Evolutionary conservation across 2,329 filamentous ascomycete species (phyloP), one percentile per base, ranked within the genome.

Genomic region (Massarina eburnea): DNA sequence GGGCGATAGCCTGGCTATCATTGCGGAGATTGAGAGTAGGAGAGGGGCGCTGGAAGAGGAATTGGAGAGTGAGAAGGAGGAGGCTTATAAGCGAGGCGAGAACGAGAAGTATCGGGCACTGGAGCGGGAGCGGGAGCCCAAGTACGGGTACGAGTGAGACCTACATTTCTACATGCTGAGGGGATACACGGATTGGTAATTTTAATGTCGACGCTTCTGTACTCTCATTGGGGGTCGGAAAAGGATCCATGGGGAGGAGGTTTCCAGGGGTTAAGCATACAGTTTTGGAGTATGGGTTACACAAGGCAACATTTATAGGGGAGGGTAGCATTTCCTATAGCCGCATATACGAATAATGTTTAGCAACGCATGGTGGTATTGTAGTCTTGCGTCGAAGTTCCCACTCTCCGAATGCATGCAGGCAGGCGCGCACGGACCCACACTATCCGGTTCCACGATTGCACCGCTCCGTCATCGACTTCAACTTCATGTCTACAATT

Each of bases 61-160:
- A 40, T 32, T 55, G 19, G 26, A 45, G 2, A 26, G 17, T 19
- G 44, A 39, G 22, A 48, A 39, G 29, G 39, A 32, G 5, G 49
- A 46, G 27, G 54, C 51, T 4, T 49, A 52, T 19, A 39, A 32
- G 40, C 44, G 49, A 30, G 54, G 54, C 8, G 41, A 54, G 7
- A 43, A 49, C 14, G 48, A 50, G 26, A 40, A 30, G 24, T 42
- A 52, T 19, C 43, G 51, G 26, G 48, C 51, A 3, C 27, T 43
- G 7, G 53, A 49, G 19, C 49, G 48, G 26, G 51, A 52, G 34
- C 20, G 48, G 35, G 19, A 8, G 20, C 35, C 34, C 3, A 20
- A 39, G 9, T 39, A 30, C 27, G 27, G 27, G 12, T 30, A 30
- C 12, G 12, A 8, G n/a, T 30, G 27, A 30, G 27, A n/a, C n/a